Evolutionary conservation across 495 filamentous ascomycete species (phyloP), one percentile per base, ranked within the genome.

Genomic region (Penicillium cinerascens): DNA sequence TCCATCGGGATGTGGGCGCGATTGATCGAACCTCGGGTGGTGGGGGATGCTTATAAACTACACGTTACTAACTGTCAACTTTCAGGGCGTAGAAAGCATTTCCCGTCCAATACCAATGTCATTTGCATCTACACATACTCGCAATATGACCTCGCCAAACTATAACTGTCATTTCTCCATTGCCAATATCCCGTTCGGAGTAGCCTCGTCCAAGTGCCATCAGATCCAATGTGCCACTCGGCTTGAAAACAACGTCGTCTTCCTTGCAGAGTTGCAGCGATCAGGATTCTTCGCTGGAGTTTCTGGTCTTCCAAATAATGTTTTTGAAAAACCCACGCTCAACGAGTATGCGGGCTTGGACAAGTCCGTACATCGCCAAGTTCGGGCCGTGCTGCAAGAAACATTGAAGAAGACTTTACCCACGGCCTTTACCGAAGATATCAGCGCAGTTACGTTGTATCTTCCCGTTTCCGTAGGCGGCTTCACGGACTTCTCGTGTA

Each of bases 111-210:
- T 17, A 8, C 15, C 4, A 23, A 18, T 47, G 16, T 38, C 1
- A 4, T 9, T 27, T 0, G 16, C 18, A 11, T 7, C 27, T 18
- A 36, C 18, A 43, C 6, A 51, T 16, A 35, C 15, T 42, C 26
- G 26, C 38, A 58, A 11, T 8, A 69, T 67, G 62, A 52, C 61
- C 13, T 67, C 63, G 42, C 43, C 58, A 4, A 47, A 54, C 2
- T 67, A 64, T 35, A 54, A 47, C 37, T 54, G 51, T 27, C 65
- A 67, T 18, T 71, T 67, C 48, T 67, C 89, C 15, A 69, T 95
- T 36, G 72, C 80, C 55, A 95, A 96, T 67, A 83, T 95, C 52
- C 91, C 91, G 7, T 92, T 92, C 66, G 89, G 90, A 51, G 84
- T 95, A 54, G 85, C 92, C 56, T 80, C 75, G 17, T 88, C 83